phyloP scores from a whole-genome alignment of 805 yeast genomes.

The Babjeviella inositovora region DNA sequence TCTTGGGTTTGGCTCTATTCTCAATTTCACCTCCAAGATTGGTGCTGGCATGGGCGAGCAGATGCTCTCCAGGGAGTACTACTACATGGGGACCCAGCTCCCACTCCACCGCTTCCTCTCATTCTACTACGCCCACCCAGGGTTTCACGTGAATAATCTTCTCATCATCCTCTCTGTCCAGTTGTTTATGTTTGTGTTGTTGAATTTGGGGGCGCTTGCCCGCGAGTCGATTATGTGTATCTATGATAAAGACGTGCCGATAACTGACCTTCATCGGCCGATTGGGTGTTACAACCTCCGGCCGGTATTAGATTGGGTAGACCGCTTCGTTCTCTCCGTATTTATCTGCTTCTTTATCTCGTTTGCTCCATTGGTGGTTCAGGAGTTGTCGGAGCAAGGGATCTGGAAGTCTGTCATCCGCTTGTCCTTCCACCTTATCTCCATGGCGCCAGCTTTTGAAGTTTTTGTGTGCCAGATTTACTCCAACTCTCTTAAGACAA shows the following conservation, averaged over 20 bases:
- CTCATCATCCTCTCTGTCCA: slow-evolving; percentile 67
- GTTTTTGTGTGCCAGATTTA: slow-evolving; percentile 72
- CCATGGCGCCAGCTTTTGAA: slow-evolving; percentile 70
- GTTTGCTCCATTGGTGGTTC: slow-evolving; percentile 62
- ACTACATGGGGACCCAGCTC: slow-evolving; percentile 64
- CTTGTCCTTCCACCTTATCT: slow-evolving; percentile 49
- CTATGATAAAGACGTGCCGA: slow-evolving; percentile 48
- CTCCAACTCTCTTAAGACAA: slow-evolving; percentile 54
- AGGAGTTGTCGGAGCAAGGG: slow-evolving; percentile 74
- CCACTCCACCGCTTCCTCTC: slow-evolving; percentile 72
- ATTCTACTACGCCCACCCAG: slow-evolving; percentile 77
- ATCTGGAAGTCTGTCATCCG: slow-evolving; percentile 60
- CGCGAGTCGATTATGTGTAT: slow-evolving; percentile 57
- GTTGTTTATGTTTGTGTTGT: slow-evolving; percentile 51
- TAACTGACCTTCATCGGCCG: slow-evolving; percentile 52
- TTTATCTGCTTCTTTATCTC: slow-evolving; percentile 74
- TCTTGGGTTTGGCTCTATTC: slow-evolving; percentile 73
- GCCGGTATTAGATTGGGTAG: slow-evolving; percentile 69
- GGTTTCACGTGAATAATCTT: slow-evolving; percentile 71
- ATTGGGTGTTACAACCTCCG: slow-evolving; percentile 58
- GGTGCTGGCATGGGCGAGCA: slow-evolving; percentile 94
- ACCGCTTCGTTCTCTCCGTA: slow-evolving; percentile 68
- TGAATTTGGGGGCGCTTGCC: slow-evolving; percentile 58
- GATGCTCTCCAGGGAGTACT: slow-evolving; percentile 72
- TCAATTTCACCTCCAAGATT: slow-evolving; percentile 75